phyloP scores from a whole-genome alignment of 768 basidiomycete species.

The Mycena kentingensis region DNA sequence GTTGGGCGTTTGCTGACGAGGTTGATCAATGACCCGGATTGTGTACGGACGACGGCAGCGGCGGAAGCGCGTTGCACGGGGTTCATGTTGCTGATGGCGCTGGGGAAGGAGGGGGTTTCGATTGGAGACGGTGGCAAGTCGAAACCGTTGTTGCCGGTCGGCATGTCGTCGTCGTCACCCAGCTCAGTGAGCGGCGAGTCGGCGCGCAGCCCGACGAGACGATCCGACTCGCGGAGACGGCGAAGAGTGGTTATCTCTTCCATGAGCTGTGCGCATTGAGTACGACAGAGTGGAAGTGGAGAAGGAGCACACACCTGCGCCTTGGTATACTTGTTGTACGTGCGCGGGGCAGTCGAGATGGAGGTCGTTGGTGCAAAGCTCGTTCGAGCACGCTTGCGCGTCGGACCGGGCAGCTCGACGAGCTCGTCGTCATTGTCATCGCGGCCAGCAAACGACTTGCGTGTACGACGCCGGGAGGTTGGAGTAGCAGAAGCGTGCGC shows the following conservation, averaged over 20 bases:
- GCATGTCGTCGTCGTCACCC: conserved; percentile 34
- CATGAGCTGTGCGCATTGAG: conserved; percentile 28
- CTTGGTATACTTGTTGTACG: conserved; percentile 39
- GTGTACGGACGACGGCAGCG: conserved; percentile 37
- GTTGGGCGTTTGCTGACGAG: conserved; percentile 51
- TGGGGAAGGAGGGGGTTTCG: neutral
- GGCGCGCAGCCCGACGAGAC: conserved; percentile 21
- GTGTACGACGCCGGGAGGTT: conserved; percentile 9
- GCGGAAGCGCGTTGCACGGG: conserved; percentile 5
- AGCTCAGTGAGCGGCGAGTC: conserved; percentile 37
- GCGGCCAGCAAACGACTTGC: neutral
- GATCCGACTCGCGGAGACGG: conserved; percentile 24
- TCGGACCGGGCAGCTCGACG: conserved; percentile 8
- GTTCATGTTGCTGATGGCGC: conserved; percentile 7
- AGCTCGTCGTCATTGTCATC: conserved; percentile 10
- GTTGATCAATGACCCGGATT: conserved; percentile 51
- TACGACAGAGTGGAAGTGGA: neutral
- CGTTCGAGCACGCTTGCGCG: conserved; percentile 28
- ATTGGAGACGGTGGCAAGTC: neutral
- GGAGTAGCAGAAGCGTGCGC: conserved; percentile 5
- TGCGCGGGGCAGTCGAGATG: conserved; percentile 11
- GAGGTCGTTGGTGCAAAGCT: conserved; percentile 7
- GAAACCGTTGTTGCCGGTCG: neutral
- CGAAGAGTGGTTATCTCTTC: conserved; percentile 30
- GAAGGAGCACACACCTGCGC: conserved; percentile 37